Base-by-base conservation (phyloP, 2,329 filamentous ascomycete genomes). In the Hymenotorrendiella dingleyae region DNA sequence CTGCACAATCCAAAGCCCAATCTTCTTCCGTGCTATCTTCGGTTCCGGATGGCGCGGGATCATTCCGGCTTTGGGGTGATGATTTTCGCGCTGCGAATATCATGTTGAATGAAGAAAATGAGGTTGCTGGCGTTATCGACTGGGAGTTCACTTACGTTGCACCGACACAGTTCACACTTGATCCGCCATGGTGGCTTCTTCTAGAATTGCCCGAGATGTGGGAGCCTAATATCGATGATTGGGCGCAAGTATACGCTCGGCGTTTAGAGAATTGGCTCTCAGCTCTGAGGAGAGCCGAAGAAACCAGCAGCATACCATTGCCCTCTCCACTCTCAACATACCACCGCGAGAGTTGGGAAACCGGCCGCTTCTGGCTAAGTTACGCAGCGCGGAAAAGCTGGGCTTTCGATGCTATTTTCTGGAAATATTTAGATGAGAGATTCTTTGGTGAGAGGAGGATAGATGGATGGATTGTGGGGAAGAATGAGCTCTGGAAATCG, bases 101-200 rank as follows among this genome's bases (percentile, higher is more conserved):
- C 21, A 49, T 67, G 2, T 9, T 64, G 3, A 52, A 62, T 10
- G 39, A 56, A 4, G 38, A 58, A 4, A 36, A 58, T 2, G 36
- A 52, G 0, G 40, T 68, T 1, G 48, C 59, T 4, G 61, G 50
- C 2, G 57, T 24, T 8, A 36, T 36, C 33, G 33, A 36, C 11
- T 36, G 33, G 20, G 33, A 36, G 14, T 36, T 36, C 20, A 14
- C 33, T 4, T 24, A 36, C 23, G 33, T 20, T 19, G 20, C 19
- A 5, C 33, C 17, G 1, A 36, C 33, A 10, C 56, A 65, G 30
- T 66, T 63, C 30, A 37, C 26, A 8, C 54, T 56, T 35, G 58
- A 62, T 30, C 61, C 62, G 1, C 64, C 64, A 0, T 66, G 61
- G 63, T 67, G 63, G 64, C 50, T 67, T 1, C 56, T 67, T 1